phyloP scores from a whole-genome alignment of 169 alveolate genomes.

The Plasmodium cynomolgi region DNA sequence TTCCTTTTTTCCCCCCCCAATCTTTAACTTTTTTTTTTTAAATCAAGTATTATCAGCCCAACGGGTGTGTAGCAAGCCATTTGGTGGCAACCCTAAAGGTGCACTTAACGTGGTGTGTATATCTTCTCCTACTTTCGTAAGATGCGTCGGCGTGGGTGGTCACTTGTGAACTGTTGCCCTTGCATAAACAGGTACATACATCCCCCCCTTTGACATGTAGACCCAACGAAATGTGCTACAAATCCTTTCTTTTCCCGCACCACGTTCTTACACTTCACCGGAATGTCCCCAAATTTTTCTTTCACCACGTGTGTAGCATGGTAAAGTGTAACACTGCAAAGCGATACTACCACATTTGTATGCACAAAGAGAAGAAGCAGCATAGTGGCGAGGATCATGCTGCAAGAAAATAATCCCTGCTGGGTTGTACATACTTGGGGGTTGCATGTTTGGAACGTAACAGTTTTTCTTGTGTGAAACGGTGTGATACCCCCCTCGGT shows the following conservation, averaged over 20 bases:
- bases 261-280: neutral
- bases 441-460: neutral
- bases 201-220: neutral
- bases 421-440: neutral
- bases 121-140: neutral
- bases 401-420: neutral
- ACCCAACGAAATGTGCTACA: neutral
- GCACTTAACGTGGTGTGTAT: neutral
- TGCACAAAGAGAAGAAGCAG: neutral
- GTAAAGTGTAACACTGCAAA: neutral
- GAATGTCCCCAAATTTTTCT: neutral
- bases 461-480: neutral
- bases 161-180: neutral
- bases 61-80: neutral
- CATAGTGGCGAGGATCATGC: neutral
- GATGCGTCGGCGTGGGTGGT: neutral
- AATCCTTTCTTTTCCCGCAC: neutral
- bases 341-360: neutral
- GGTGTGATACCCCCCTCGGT: neutral
- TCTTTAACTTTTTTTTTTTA: neutral
- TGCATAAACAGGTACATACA: neutral
- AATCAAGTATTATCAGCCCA: neutral
- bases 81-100: neutral
- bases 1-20: neutral
- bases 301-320: neutral